These are phyloP conservation scores for Boletus vermiculosoides DNA, from an alignment of 768 basidiomycete genomes.

Conservation along the genomic window DNA sequence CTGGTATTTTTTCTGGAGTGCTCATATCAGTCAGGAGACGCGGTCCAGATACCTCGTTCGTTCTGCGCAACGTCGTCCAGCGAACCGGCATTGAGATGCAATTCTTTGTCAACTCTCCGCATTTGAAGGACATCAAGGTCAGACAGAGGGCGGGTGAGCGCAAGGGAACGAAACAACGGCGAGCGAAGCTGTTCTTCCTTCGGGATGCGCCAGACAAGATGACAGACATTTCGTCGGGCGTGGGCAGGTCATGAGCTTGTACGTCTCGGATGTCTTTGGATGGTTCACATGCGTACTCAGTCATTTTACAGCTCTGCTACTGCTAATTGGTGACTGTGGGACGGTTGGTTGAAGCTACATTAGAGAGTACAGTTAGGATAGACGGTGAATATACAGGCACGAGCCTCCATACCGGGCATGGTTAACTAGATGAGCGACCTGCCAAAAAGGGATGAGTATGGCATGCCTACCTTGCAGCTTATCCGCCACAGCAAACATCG, in stretches of 20 bases:
- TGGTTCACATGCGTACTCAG: slow-evolving; percentile 3
- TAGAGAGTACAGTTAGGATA: slow-evolving; percentile 13
- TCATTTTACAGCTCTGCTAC: slow-evolving; percentile 4
- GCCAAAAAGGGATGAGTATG: slow-evolving; percentile 18
- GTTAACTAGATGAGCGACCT: neutral
- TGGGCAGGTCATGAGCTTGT: slow-evolving; percentile 28
- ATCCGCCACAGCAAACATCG: slow-evolving; percentile 13
- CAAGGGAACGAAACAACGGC: slow-evolving; percentile 55
- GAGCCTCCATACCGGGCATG: neutral
- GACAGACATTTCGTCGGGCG: slow-evolving; percentile 62
- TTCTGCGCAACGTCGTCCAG: slow-evolving; percentile 86
- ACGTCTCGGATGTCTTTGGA: slow-evolving; percentile 4
- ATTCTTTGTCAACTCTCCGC: slow-evolving; percentile 82
- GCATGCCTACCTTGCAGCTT: slow-evolving; percentile 9
- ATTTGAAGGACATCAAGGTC: slow-evolving; percentile 84
- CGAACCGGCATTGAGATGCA: slow-evolving; percentile 93
- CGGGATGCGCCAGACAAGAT: slow-evolving; percentile 84
- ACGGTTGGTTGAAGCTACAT: neutral
- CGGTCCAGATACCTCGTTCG: slow-evolving; percentile 85
- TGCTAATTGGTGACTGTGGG: neutral
- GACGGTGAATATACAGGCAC: neutral
- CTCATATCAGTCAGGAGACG: slow-evolving; percentile 79
- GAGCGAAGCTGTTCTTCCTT: slow-evolving; percentile 81
- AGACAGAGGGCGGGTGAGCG: slow-evolving; percentile 55
- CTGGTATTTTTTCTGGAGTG: slow-evolving; percentile 85